Evolutionary conservation across 192 early-diverging fungal species (phyloP).

Genomic region (Allomyces arbusculus): DNA sequence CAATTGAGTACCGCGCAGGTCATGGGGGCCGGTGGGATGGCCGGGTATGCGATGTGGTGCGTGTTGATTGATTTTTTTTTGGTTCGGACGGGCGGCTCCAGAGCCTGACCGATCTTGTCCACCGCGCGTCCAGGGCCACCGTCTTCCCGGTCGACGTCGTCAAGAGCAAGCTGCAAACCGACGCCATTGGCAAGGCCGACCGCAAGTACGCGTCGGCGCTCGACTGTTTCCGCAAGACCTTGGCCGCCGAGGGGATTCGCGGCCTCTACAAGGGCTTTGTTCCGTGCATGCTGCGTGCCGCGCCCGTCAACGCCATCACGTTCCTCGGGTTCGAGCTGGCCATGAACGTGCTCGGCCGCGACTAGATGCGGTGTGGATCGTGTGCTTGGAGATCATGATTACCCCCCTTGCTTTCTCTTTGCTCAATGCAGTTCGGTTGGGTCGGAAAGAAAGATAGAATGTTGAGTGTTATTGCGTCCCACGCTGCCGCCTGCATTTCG

Average conservation of each 20-base stretch:
- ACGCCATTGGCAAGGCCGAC: slow-evolving; percentile 42
- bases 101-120: background rate
- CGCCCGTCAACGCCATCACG: slow-evolving; percentile 79
- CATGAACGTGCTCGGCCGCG: slow-evolving; percentile 22
- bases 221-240: slow-evolving; percentile 62
- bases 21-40: slow-evolving; percentile 57
- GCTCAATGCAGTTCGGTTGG: too few relatives aligned
- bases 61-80: background rate
- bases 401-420: too few relatives aligned
- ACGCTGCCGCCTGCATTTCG: too few relatives aligned
- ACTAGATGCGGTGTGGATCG: background rate
- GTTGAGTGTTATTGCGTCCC: too few relatives aligned
- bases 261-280: slow-evolving; percentile 76
- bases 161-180: slow-evolving; percentile 89
- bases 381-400: too few relatives aligned
- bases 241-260: slow-evolving; percentile 52
- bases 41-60: slow-evolving; percentile 64
- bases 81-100: background rate
- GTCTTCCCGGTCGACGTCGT: slow-evolving; percentile 85
- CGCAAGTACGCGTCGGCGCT: slow-evolving; percentile 49
- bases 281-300: slow-evolving; percentile 75
- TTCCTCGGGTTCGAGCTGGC: slow-evolving; percentile 73
- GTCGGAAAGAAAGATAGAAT: too few relatives aligned
- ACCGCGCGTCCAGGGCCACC: slow-evolving; percentile 19
- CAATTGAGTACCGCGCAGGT: slow-evolving; percentile 60